A percentile compares a stretch with the other conserved stretches of the same genome.
phyloP scores from a whole-genome alignment of 768 basidiomycete genomes.

The Tricholoma hemisulphureum region DNA sequence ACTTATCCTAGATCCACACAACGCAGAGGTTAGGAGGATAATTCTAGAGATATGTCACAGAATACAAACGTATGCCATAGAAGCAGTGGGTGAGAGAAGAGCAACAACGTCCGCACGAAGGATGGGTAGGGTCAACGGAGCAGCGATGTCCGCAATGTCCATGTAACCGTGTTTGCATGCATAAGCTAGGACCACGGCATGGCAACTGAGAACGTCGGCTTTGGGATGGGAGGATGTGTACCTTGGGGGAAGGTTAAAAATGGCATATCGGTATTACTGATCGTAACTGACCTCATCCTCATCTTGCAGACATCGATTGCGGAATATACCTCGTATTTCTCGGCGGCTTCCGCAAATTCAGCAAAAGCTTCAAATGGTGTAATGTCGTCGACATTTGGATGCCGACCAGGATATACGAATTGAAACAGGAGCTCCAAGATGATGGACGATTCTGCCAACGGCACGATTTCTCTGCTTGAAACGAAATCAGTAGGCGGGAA shows the following conservation, averaged over 20 bases:
- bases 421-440: constrained; percentile 28
- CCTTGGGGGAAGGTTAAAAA: not conserved
- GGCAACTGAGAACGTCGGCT: no score
- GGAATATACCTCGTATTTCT: constrained; percentile 31
- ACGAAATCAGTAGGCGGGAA: constrained; percentile 25
- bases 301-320: constrained; percentile 24
- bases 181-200: not conserved
- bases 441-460: constrained; percentile 21
- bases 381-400: constrained; percentile 17
- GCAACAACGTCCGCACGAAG: not conserved
- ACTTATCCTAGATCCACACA: no score
- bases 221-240: not conserved
- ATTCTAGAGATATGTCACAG: no score
- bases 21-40: no score
- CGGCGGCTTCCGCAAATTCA: constrained; percentile 29
- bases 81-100: not conserved
- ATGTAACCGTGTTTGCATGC: not conserved
- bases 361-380: constrained; percentile 16
- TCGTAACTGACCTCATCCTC: constrained; percentile 20
- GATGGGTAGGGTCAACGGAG: not conserved
- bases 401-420: constrained; percentile 26
- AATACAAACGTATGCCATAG: not conserved
- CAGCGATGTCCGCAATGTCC: not conserved
- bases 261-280: not conserved
- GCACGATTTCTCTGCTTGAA: constrained; percentile 17